phyloP scores from a whole-genome alignment of 2,329 filamentous ascomycete genomes.

The Trichoderma brevicompactum region DNA sequence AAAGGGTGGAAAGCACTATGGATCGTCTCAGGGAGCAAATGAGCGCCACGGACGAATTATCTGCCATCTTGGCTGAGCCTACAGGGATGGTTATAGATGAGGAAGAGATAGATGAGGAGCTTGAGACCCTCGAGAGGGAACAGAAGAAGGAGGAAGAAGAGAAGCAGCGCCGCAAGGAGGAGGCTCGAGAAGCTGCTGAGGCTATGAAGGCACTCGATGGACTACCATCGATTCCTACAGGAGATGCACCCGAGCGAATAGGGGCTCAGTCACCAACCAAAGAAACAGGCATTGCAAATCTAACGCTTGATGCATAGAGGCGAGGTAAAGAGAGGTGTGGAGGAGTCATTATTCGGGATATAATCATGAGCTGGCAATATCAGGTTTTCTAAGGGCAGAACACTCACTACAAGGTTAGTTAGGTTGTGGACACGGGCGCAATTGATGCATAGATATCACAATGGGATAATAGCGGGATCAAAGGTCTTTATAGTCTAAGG shows the following conservation, averaged over 20 bases:
- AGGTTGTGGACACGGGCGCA: not conserved
- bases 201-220: constrained; percentile 59
- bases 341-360: not conserved
- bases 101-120: constrained; percentile 82
- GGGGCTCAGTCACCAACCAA: constrained; percentile 40
- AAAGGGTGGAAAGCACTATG: constrained; percentile 75
- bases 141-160: constrained; percentile 58
- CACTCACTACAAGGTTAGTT: not conserved
- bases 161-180: constrained; percentile 45
- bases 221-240: constrained; percentile 47
- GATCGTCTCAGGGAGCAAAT: constrained; percentile 79
- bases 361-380: not conserved
- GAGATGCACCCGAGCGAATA: constrained; percentile 26
- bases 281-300: constrained; percentile 45
- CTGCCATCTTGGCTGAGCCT: constrained; percentile 71
- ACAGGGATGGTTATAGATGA: constrained; percentile 68
- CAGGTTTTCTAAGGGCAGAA: not conserved
- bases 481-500: not conserved
- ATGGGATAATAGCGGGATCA: not conserved
- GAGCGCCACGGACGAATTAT: constrained; percentile 80
- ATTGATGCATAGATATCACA: not conserved
- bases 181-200: constrained; percentile 44
- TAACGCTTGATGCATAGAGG: constrained; percentile 35
- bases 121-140: constrained; percentile 72
- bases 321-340: not conserved